Conservation (phyloP, 2,329 filamentous ascomycete genomes). For the Nakataea oryzae region DNA sequence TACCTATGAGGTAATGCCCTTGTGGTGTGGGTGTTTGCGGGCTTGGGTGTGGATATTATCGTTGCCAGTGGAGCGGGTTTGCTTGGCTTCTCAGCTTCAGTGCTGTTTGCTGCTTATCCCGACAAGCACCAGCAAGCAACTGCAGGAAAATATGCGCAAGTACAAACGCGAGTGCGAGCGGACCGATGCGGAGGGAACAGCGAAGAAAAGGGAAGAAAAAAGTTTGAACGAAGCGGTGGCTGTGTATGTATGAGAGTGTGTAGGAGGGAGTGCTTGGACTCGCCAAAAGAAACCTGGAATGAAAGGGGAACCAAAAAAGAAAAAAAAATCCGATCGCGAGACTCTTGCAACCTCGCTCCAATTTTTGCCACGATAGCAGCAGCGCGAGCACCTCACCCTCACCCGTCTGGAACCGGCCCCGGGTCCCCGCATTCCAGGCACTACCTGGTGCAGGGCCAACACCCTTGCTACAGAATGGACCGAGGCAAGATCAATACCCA, state of each 20-base stretch:
- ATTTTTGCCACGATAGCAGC: background rate
- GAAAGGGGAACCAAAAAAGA: background rate
- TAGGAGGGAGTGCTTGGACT: background rate
- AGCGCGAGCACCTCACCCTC: background rate
- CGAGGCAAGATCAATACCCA: background rate
- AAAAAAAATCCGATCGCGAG: background rate
- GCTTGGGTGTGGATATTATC: too few species aligned
- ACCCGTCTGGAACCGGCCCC: background rate
- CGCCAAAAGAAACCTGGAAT: background rate
- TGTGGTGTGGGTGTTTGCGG: too few species aligned
- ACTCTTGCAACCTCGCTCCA: background rate
- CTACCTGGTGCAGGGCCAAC: background rate
- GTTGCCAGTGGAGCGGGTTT: too few species aligned
- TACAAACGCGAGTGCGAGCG: background rate
- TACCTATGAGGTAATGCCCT: background rate
- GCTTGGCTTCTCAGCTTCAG: too few species aligned
- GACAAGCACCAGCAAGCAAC: too few species aligned
- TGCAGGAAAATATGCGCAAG: too few species aligned
- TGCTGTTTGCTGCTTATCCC: too few species aligned
- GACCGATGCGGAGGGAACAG: background rate
- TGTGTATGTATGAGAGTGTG: background rate
- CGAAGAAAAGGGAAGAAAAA: background rate
- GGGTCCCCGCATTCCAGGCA: background rate
- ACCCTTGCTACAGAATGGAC: background rate
- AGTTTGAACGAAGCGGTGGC: background rate